Base-by-base conservation (phyloP, 306 rosid genomes). In the Abrus pulchellus region DNA sequence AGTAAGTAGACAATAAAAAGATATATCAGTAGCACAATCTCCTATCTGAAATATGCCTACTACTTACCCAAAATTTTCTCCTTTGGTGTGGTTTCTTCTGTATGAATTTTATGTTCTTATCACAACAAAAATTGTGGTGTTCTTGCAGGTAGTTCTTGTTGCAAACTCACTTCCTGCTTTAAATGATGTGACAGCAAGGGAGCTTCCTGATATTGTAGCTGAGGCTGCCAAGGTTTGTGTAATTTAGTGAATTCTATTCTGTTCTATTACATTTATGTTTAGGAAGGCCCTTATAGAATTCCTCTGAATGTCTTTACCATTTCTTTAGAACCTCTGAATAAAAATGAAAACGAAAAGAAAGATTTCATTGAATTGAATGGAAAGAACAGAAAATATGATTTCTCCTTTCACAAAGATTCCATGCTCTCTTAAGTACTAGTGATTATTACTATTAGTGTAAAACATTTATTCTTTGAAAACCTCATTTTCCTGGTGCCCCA, bases 141-240 rank as follows among this genome's bases (percentile, higher is more conserved):
- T 70, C 76, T 77, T 74, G 75, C 89, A 96, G 98, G 99, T 96
- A 79, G 99, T 93, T 84, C 89, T 96, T 82, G 97, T 96, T 74
- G 98, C 94, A 57, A 96, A 96, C 87, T 93, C 98, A 11, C 97
- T 92, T 50, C 98, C 99, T 41, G 99, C 99, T 63, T 83, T 96
- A 76, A 96, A 96, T 62, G 99, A 96, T 80, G 90, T 92, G 40
- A 96, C 99, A 65, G 99, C 99, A 27, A 89, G 89, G 93, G 99
- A 96, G 90, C 90, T 93, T 88, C 99, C 99, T 69, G 99, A 89
- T 36, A 93, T 96, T 74, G 92, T 96, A 72, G 98, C 97, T 47
- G 99, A 93, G 86, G 98, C 99, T 71, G 99, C 99, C 79, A 96
- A 96, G 98, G 99, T 96, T 70, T 72, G 79, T 85, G 62, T 69